Base-by-base conservation (phyloP, 805 yeast species). In the Nakazawaea holstii region DNA sequence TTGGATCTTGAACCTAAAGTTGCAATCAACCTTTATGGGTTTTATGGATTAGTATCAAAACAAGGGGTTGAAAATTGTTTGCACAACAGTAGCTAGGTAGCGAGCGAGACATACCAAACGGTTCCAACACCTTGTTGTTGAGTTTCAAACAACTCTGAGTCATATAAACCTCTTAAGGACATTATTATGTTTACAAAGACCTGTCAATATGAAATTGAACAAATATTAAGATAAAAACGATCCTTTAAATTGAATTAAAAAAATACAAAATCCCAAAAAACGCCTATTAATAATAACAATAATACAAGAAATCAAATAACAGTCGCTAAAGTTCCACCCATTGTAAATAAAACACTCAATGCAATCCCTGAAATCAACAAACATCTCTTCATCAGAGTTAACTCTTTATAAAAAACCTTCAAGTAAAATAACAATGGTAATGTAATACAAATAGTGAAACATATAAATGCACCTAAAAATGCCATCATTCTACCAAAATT, bases 401-500 rank as follows among this genome's bases (percentile, higher is more conserved):
- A 63, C 11, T 73, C 69, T 4, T 64, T 57, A 4, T 61, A 62
- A 58, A 82, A 84, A 35, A 84, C 69, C 52, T 66, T 72, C 50
- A 84, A 59, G 64, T 90, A 88, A 61, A 89, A 90, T 9, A 76
- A 58, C 20, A 87, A 69, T 2, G 97, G 97, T 24, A 89, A 71
- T 17, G 88, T 82, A 46, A 89, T 69, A 62, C 97, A 90, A 32
- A 89, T 79, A 2, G 82, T 69, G 62, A 87, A 85, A 55, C 96
- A 87, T 44, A 90, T 72, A 1, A 88, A 81, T 5, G 92, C 78
- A 7, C 97, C 97, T 54, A 88, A 64, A 40, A 90, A 77, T 6
- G 95, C 87, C 64, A 90, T 83, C 45, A 90, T 74, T 55, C 79
- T 79, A 58, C 89, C 97, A 60, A 90, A 90, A 46, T 81, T 84